Evolutionary conservation across 164 flowering plant genomes (phyloP), one percentile per base, ranked within the genome.

Genomic region (Macadamia integrifolia): DNA sequence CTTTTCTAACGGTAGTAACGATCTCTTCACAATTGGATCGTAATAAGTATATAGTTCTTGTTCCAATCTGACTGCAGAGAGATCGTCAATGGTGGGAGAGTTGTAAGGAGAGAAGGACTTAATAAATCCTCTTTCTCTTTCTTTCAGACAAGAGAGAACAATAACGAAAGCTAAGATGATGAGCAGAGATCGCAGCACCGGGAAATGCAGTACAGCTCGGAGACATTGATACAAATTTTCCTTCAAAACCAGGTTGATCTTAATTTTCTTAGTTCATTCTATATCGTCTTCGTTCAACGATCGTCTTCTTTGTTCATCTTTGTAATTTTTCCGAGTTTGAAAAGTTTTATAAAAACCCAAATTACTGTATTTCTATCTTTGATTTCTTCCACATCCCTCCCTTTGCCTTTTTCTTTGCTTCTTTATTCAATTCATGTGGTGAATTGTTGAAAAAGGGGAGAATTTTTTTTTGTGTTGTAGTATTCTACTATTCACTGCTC

Each of bases 301-400:
- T 53, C 28, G 4, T 8, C 11, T 53, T 52, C 61, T 66, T 46
- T 5, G 52, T 48, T 1, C 52, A 6, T 15, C 40, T 52, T 61
- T 53, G 6, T 40, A 40, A 4, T 44, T 60, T 17, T 48, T 57
- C 68, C 46, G 63, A 48, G 43, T 67, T 46, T 43, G 29, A 59
- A 60, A 4, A 5, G 71, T 71, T 64, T 67, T 72, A 15, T 53
- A 15, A 28, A 23, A 67, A 58, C 32, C 49, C 40, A 44, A 49
- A 32, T 68, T 72, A 30, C 43, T 32, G 10, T 30, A 35, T 57
- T 6, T 29, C 46, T 60, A 18, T 57, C 13, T 57, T 5, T 9
- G 30, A n/a, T 71, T 29, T 14, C 15, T 50, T 50, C 57, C 57
- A 2, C 40, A 2, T 35, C 40, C 40, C 5, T 53, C 14, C 6